Conservation (phyloP, 768 basidiomycete genomes). For the Tulasnella sp. region DNA sequence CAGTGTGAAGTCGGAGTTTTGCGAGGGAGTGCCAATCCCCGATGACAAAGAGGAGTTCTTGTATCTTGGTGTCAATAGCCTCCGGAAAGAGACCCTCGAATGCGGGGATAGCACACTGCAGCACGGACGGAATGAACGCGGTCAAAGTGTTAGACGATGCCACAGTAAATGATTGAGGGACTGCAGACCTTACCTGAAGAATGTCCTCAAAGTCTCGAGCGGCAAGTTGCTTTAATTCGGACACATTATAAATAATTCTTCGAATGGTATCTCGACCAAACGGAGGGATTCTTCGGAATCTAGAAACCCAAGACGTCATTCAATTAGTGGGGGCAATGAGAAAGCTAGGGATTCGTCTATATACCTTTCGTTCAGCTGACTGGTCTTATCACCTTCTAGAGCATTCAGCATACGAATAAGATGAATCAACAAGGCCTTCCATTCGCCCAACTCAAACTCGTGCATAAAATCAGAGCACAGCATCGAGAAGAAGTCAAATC, state of each 20-base stretch:
- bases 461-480: slow-evolving; percentile 31
- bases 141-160: background rate
- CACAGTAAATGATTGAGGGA: background rate
- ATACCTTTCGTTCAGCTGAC: background rate
- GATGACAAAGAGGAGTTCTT: background rate
- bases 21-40: slow-evolving; percentile 9
- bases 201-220: slow-evolving; percentile 23
- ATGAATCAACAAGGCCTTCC: slow-evolving; percentile 30
- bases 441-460: slow-evolving; percentile 32
- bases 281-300: background rate
- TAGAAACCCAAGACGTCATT: background rate
- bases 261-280: slow-evolving; percentile 6
- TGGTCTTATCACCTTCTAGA: background rate
- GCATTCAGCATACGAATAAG: slow-evolving; percentile 20
- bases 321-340: background rate
- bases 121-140: background rate
- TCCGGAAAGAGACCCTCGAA: slow-evolving; percentile 12
- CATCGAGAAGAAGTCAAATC: slow-evolving; percentile 22
- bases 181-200: slow-evolving; percentile 16
- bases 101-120: slow-evolving; percentile 12
- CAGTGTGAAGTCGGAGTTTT: slow-evolving; percentile 11
- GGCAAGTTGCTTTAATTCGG: slow-evolving; percentile 6
- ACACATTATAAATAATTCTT: background rate
- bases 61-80: slow-evolving; percentile 1
- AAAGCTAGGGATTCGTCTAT: background rate